phyloP scores from a whole-genome alignment of 1,139 yeast genomes.

The Pichiaceae sp. region DNA sequence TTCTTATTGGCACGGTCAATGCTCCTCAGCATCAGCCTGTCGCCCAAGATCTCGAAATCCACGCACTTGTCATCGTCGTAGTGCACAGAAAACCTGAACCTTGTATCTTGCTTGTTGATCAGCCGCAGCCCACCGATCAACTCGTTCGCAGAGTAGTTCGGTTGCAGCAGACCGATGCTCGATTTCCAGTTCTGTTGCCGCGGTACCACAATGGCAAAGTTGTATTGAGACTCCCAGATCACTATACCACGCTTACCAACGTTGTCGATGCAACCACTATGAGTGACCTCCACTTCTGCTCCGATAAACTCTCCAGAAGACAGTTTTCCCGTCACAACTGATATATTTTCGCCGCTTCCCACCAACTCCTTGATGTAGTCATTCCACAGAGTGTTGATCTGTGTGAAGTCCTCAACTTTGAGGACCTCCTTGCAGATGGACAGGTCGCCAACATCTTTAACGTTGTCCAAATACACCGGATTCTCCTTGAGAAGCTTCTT shows the following conservation, averaged over 20 bases:
- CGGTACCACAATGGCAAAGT: slow-evolving; percentile 57
- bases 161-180: slow-evolving; percentile 19
- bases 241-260: slow-evolving; percentile 73
- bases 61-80: slow-evolving; percentile 27
- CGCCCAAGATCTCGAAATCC: slow-evolving; percentile 68
- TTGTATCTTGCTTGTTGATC: slow-evolving; percentile 20
- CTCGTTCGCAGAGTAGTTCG: slow-evolving; percentile 16
- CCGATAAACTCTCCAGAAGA: slow-evolving; percentile 85
- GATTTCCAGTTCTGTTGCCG: slow-evolving; percentile 32
- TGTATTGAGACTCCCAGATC: slow-evolving; percentile 77
- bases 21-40: slow-evolving; percentile 67
- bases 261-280: slow-evolving; percentile 47
- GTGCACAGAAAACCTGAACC: slow-evolving; percentile 15
- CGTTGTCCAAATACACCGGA: slow-evolving; percentile 13
- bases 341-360: slow-evolving; percentile 20
- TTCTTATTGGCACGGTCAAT: slow-evolving; percentile 80
- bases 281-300: slow-evolving; percentile 50
- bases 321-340: slow-evolving; percentile 40
- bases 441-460: slow-evolving; percentile 24
- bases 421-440: slow-evolving; percentile 36
- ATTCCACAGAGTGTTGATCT: slow-evolving; percentile 54
- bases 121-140: slow-evolving; percentile 24
- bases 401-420: slow-evolving; percentile 42
- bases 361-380: slow-evolving; percentile 50
- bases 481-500: slow-evolving; percentile 26